Percentiles rank a stretch among this genome's conserved stretches.
Evolutionary conservation across 805 yeast species (phyloP).

Genomic region (Yamadazyma philogaea): DNA sequence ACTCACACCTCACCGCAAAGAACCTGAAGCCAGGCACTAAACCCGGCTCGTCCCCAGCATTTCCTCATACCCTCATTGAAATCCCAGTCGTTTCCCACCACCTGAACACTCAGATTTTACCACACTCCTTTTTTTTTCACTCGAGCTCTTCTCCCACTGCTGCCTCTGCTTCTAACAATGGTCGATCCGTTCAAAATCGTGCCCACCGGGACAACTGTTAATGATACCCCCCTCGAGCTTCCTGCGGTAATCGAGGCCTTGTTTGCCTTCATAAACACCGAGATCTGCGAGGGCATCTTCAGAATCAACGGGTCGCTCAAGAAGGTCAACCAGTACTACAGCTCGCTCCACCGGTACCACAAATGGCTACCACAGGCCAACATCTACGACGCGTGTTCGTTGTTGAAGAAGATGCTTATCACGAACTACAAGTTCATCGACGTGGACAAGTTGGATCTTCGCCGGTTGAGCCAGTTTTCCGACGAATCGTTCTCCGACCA

Average conservation of each 20-base stretch:
- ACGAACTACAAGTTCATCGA: conserved; percentile 13
- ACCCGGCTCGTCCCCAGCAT: no score
- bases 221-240: conserved; percentile 10
- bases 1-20: no score
- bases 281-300: conserved; percentile 27
- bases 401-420: conserved; percentile 22
- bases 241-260: conserved; percentile 22
- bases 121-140: no score
- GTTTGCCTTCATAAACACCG: conserved; percentile 18
- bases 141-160: no score
- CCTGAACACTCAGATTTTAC: no score
- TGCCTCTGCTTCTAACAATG: no score
- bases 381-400: conserved; percentile 28
- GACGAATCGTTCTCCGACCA: conserved; percentile 1
- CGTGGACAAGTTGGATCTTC: conserved; percentile 8
- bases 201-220: conserved; percentile 2
- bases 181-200: conserved; percentile 12
- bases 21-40: no score
- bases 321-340: conserved; percentile 20
- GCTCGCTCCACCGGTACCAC: conserved; percentile 13
- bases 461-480: not conserved
- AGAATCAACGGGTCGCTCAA: conserved; percentile 31
- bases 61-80: no score
- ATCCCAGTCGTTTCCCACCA: no score
- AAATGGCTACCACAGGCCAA: conserved; percentile 20